Percentiles rank a stretch among this genome's conserved stretches.
Evolutionary conservation across 2,329 filamentous ascomycete genomes (phyloP).

Genomic region (Achaetomium macrosporum): DNA sequence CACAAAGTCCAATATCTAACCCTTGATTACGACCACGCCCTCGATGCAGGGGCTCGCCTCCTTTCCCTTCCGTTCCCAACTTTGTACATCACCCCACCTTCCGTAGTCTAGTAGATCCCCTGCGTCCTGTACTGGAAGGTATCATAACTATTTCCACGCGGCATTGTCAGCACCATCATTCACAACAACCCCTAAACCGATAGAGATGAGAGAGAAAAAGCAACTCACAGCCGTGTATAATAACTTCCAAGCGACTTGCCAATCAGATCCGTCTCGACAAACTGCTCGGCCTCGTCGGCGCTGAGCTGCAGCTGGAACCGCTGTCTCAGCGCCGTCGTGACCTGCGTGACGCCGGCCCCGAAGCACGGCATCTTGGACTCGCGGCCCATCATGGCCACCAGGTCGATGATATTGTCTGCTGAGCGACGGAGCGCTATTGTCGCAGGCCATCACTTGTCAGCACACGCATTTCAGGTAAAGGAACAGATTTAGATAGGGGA

Average conservation of each 20-base stretch:
- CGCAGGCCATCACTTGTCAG: neutral
- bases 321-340: conserved; percentile 62
- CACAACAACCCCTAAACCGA: neutral
- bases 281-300: conserved; percentile 72
- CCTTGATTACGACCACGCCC: neutral
- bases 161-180: conserved; percentile 13
- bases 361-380: conserved; percentile 84
- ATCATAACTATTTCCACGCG: conserved; percentile 56
- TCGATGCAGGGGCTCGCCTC: neutral
- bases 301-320: conserved; percentile 78
- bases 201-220: neutral
- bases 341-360: conserved; percentile 64
- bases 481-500: neutral
- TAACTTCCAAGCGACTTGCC: conserved; percentile 80
- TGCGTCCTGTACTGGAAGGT: conserved; percentile 85
- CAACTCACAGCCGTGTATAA: conserved; percentile 73
- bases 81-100: too few relatives aligned
- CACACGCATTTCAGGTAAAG: too few relatives aligned
- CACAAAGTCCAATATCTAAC: conserved; percentile 1
- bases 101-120: conserved; percentile 63
- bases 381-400: conserved; percentile 78
- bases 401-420: conserved; percentile 73
- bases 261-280: conserved; percentile 74
- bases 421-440: conserved; percentile 64
- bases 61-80: too few relatives aligned